These are phyloP conservation scores for Platismatia glauca DNA, from an alignment of 495 filamentous ascomycete species.

Conservation along the genomic window DNA sequence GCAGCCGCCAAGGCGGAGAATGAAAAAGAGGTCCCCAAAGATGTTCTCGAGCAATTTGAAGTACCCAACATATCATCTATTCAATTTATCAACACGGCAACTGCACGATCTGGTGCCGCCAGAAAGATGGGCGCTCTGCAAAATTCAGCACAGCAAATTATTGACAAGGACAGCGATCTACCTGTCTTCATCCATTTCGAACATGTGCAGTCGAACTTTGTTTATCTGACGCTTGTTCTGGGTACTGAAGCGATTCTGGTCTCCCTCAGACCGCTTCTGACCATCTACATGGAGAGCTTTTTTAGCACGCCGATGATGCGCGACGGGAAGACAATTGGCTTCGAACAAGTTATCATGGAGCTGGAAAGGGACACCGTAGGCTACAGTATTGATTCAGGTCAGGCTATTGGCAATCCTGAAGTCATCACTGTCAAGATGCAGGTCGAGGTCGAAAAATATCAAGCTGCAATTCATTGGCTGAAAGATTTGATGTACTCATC, in stretches of 20 bases:
- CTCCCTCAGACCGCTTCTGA: conserved; percentile 68
- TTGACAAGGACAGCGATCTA: conserved; percentile 58
- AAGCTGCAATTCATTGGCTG: conserved; percentile 73
- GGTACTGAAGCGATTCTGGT: conserved; percentile 66
- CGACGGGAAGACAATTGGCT: conserved; percentile 70
- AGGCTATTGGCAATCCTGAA: conserved; percentile 65
- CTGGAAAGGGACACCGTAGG: conserved; percentile 85
- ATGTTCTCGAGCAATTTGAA: conserved; percentile 64
- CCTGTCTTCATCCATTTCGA: conserved; percentile 97
- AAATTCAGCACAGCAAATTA: conserved; percentile 63
- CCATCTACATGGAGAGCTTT: conserved; percentile 82
- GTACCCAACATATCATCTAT: conserved; percentile 84
- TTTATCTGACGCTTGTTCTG: conserved; percentile 67
- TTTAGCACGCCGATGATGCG: conserved; percentile 81
- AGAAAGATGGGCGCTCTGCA: conserved; percentile 53
- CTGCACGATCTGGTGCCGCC: conserved; percentile 76
- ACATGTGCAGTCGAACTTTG: conserved; percentile 82
- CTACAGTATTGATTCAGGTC: conserved; percentile 60
- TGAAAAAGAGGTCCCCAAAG: conserved; percentile 73
- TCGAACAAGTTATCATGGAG: conserved; percentile 82
- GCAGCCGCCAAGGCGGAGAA: conserved; percentile 81
- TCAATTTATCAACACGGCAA: conserved; percentile 84
- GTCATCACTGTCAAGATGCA: conserved; percentile 72
- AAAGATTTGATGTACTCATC: conserved; percentile 77
- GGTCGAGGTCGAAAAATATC: conserved; percentile 82